phyloP scores from a whole-genome alignment of 2,329 filamentous ascomycete genomes.

The Bipolaris cookei region DNA sequence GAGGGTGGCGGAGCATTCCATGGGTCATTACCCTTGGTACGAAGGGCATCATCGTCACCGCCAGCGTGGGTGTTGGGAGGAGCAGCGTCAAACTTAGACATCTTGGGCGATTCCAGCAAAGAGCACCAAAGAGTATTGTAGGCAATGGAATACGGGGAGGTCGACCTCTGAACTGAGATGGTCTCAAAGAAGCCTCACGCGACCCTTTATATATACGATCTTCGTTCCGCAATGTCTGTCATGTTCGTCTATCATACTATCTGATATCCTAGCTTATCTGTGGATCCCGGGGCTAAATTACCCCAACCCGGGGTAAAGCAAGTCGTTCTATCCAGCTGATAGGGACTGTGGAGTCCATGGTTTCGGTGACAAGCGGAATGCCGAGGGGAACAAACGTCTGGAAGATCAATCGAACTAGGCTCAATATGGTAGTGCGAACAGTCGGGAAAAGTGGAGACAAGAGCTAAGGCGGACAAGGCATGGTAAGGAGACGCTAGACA shows the following conservation, averaged over 20 bases:
- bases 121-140: background rate
- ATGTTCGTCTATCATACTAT: constrained; percentile 10
- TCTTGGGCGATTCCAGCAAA: constrained; percentile 12
- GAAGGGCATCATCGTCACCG: constrained; percentile 38
- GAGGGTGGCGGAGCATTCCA: constrained; percentile 28
- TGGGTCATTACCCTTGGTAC: constrained; percentile 35
- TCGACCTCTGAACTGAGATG: constrained; percentile 13
- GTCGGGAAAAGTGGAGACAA: constrained; percentile 21
- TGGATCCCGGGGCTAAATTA: constrained; percentile 25
- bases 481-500: constrained; percentile 21
- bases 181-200: constrained; percentile 1
- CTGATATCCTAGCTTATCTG: constrained; percentile 25
- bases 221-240: constrained; percentile 2
- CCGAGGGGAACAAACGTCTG: constrained; percentile 4
- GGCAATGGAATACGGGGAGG: background rate
- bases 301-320: constrained; percentile 32
- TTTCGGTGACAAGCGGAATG: constrained; percentile 10
- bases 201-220: constrained; percentile 24
- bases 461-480: constrained; percentile 18
- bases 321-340: constrained; percentile 19
- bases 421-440: constrained; percentile 26
- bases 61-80: constrained; percentile 44
- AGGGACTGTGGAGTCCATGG: constrained; percentile 20
- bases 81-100: constrained; percentile 41
- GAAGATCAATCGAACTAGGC: constrained; percentile 13